These are phyloP conservation scores for Pythium sp. DNA, from an alignment of 352 stramenopile genomes.

Conservation along the genomic window DNA sequence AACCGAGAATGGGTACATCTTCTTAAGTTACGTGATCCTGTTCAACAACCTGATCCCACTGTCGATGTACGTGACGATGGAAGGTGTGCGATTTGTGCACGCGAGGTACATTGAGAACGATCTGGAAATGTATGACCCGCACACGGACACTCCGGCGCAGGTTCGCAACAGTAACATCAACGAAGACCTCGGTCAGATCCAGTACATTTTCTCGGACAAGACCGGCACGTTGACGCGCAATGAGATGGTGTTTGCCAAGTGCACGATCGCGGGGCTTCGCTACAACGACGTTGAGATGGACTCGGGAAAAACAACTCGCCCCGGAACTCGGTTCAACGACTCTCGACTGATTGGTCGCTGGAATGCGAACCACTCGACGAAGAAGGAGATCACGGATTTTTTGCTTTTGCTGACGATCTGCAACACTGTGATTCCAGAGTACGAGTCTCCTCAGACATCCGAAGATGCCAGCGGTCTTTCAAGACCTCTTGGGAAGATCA, in stretches of 20 bases:
- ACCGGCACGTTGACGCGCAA: slow-evolving; percentile 86
- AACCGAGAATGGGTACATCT: slow-evolving; percentile 80
- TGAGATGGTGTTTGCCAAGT: slow-evolving; percentile 91
- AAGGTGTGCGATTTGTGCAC: slow-evolving; percentile 86
- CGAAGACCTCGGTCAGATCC: slow-evolving; percentile 86
- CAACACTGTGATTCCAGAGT: slow-evolving; percentile 86
- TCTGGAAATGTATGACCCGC: slow-evolving; percentile 77
- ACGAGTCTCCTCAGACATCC: slow-evolving; percentile 29
- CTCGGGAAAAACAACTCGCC: slow-evolving; percentile 29
- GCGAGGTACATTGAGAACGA: slow-evolving; percentile 83
- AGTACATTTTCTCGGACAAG: slow-evolving; percentile 91
- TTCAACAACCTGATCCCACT: slow-evolving; percentile 96
- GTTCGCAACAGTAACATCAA: slow-evolving; percentile 87
- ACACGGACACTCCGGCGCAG: slow-evolving; percentile 77
- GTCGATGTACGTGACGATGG: slow-evolving; percentile 91
- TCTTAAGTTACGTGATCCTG: slow-evolving; percentile 88
- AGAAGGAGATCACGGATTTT: slow-evolving; percentile 85
- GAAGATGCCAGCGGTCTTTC: slow-evolving; percentile 12
- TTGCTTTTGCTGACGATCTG: slow-evolving; percentile 82
- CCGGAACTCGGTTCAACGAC: slow-evolving; percentile 83
- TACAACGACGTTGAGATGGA: slow-evolving; percentile 90
- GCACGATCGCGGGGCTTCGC: slow-evolving; percentile 85
- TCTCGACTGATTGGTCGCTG: slow-evolving; percentile 61
- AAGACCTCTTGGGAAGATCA: slow-evolving; percentile 26
- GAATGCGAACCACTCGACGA: slow-evolving; percentile 79